A percentile compares a stretch with the other conserved stretches of the same genome.
Conservation (phyloP, 148 eudicot genomes). For the Vaccinium darrowii region DNA sequence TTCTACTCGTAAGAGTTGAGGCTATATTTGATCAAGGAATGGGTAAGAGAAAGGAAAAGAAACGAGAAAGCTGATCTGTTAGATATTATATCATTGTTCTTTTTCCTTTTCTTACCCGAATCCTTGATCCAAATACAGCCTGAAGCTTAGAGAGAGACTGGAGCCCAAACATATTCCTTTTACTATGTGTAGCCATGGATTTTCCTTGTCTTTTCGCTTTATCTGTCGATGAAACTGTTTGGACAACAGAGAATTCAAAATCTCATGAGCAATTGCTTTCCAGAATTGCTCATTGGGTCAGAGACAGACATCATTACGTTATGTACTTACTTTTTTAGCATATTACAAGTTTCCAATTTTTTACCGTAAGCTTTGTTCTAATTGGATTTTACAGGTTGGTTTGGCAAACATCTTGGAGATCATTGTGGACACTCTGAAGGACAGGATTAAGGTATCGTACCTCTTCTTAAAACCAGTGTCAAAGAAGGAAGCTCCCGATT, state of each 20-base stretch:
- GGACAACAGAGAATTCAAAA: background rate
- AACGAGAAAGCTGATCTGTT: background rate
- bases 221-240: background rate
- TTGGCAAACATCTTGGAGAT: conserved; percentile 76
- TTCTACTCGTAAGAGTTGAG: background rate
- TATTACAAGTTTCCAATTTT: background rate
- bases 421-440: conserved; percentile 74
- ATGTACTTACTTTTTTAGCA: background rate
- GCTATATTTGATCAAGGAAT: background rate
- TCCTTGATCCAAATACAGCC: background rate
- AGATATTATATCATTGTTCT: background rate
- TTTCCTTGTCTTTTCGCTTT: background rate
- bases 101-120: background rate
- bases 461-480: conserved; percentile 85
- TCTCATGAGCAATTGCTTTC: conserved; percentile 2
- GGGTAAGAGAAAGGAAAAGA: background rate
- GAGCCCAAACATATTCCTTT: background rate
- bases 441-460: conserved; percentile 50
- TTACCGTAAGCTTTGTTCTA: background rate
- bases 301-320: background rate
- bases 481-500: conserved; percentile 94
- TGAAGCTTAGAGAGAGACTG: background rate
- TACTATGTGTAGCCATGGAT: background rate
- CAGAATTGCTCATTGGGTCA: background rate
- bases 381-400: conserved; percentile 56